These are phyloP conservation scores for Amanita rubescens DNA, from an alignment of 768 basidiomycete species.

Conservation along the genomic window DNA sequence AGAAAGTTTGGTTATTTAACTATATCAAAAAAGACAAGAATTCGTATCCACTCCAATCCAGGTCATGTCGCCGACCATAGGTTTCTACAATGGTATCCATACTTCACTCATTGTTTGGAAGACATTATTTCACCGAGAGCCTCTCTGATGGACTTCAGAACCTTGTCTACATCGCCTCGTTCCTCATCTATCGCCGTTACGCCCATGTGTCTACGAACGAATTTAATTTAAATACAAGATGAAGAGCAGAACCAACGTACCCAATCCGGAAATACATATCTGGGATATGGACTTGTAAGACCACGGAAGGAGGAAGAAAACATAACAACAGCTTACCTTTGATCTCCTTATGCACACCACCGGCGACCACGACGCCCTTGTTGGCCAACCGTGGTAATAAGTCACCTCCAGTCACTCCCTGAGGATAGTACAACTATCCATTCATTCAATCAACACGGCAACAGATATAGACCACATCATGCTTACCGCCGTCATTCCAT, in stretches of 20 bases:
- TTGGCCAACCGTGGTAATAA: slow-evolving; percentile 67
- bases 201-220: slow-evolving; percentile 76
- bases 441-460: neutral
- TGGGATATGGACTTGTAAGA: slow-evolving; percentile 17
- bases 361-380: slow-evolving; percentile 76
- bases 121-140: slow-evolving; percentile 35
- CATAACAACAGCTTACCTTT: slow-evolving; percentile 50
- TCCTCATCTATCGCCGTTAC: slow-evolving; percentile 62
- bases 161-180: slow-evolving; percentile 69
- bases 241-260: slow-evolving; percentile 24
- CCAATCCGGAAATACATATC: slow-evolving; percentile 92
- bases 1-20: too few species aligned
- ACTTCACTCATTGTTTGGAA: neutral
- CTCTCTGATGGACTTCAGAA: slow-evolving; percentile 60
- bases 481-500: slow-evolving; percentile 89
- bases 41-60: too few species aligned
- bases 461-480: neutral
- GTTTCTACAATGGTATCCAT: neutral
- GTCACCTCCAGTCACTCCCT: slow-evolving; percentile 69
- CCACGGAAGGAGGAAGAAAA: neutral
- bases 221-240: slow-evolving; percentile 1
- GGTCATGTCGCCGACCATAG: too few species aligned
- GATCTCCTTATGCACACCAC: slow-evolving; percentile 77
- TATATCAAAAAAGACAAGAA: too few species aligned
- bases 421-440: slow-evolving; percentile 71